Conservation (phyloP, 108 stramenopile species). For the Cyclotella atomus region DNA sequence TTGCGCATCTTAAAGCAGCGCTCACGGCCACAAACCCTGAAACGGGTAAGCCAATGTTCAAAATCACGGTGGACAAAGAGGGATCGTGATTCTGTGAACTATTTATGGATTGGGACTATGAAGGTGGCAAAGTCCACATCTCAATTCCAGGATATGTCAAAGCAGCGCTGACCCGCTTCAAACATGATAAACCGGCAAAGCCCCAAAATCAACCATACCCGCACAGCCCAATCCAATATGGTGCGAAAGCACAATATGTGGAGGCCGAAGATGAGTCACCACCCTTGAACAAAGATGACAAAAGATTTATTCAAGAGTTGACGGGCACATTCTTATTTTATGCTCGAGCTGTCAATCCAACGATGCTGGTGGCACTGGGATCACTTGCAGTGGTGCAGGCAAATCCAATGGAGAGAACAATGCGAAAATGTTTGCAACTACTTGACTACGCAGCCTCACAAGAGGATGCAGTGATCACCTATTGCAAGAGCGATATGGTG, state of each 20-base stretch:
- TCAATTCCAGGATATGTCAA: conserved; percentile 11
- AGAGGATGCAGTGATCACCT: neutral
- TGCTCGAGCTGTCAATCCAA: neutral
- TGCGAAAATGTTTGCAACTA: neutral
- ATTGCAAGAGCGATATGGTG: neutral
- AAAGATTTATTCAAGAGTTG: neutral
- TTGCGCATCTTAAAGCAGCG: neutral
- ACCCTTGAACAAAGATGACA: neutral
- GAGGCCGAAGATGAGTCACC: neutral
- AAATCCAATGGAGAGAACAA: neutral
- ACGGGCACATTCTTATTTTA: neutral
- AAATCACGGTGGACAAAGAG: neutral
- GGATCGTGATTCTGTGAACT: neutral
- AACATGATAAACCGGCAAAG: neutral
- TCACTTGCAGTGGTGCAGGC: neutral
- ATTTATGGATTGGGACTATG: conserved; percentile 7
- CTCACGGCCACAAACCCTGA: no score
- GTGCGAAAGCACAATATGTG: neutral
- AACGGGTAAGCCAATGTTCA: neutral
- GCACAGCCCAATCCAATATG: neutral
- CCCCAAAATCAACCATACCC: neutral
- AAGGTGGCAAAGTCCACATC: neutral
- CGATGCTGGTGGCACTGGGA: neutral
- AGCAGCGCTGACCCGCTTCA: neutral
- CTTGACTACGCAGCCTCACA: neutral